Percentiles rank a stretch among this genome's conserved stretches.
These are phyloP conservation scores for Fusarium scirpi DNA, from an alignment of 2,329 filamentous ascomycete genomes.

Conservation along the genomic window DNA sequence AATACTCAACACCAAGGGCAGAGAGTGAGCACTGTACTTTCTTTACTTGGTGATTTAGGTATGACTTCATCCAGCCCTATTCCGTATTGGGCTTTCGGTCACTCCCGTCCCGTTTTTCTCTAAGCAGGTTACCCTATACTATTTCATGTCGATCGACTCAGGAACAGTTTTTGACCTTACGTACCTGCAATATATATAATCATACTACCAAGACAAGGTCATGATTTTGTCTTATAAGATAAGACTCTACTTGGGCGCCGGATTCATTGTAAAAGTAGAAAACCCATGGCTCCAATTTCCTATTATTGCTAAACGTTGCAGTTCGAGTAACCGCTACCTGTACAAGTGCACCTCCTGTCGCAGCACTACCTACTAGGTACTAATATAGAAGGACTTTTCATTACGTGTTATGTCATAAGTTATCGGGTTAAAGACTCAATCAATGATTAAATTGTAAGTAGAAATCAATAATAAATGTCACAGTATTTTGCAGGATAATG, in stretches of 20 bases:
- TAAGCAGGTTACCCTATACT: conserved; percentile 34
- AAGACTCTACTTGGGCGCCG: not conserved
- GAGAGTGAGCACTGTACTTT: not conserved
- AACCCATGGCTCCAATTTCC: not conserved
- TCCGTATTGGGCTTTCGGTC: conserved; percentile 31
- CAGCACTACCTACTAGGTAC: not conserved
- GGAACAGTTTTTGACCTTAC: not conserved
- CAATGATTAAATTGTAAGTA: not conserved
- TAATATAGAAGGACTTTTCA: not conserved
- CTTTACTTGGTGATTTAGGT: not conserved
- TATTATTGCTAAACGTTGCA: not conserved
- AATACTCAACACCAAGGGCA: not conserved
- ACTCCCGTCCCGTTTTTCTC: conserved; percentile 14
- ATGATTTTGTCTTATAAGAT: not conserved
- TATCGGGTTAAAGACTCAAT: not conserved
- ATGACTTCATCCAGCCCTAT: conserved; percentile 47
- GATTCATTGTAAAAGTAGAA: not conserved
- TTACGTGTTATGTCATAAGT: not conserved
- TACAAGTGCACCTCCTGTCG: not conserved
- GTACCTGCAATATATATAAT: not conserved
- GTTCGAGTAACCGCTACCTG: not conserved
- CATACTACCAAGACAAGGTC: not conserved
- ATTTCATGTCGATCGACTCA: not conserved
- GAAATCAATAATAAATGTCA: not conserved
- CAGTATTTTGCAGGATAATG: not conserved